Evolutionary conservation across 192 early-diverging fungal species (phyloP).

Genomic region (Gigaspora rosea): DNA sequence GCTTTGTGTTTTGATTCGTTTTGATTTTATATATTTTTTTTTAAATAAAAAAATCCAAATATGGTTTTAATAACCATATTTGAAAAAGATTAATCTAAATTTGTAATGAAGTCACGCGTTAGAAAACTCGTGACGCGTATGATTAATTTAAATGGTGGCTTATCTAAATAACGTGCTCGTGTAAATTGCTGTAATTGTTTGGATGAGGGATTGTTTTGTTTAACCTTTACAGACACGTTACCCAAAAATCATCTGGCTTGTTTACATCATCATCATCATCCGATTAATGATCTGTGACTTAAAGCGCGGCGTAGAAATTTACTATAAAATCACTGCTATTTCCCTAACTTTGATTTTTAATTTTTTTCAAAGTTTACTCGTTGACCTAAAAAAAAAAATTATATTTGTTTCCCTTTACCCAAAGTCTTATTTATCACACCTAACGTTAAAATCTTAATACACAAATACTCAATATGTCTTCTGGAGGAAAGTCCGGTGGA

Average conservation of each 20-base stretch:
- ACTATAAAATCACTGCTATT: slow-evolving; percentile 10
- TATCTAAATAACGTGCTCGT: background rate
- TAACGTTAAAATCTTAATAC: background rate
- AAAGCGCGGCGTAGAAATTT: slow-evolving; percentile 13
- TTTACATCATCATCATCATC: slow-evolving; percentile 1
- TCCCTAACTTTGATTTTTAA: background rate
- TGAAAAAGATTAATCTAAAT: too few species aligned
- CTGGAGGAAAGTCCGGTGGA: slow-evolving; percentile 74
- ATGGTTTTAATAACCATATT: background rate
- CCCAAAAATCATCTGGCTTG: background rate
- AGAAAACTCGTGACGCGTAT: too few species aligned
- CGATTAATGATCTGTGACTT: background rate
- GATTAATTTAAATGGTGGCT: too few species aligned
- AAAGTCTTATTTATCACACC: background rate
- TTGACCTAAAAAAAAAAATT: background rate
- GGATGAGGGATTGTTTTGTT: background rate
- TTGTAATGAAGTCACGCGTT: too few species aligned
- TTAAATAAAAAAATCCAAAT: background rate
- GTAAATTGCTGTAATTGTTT: too few species aligned
- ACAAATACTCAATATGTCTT: slow-evolving; percentile 31
- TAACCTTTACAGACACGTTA: slow-evolving; percentile 15
- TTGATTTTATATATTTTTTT: background rate
- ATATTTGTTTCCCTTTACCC: background rate
- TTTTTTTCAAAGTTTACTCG: background rate
- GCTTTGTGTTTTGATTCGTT: background rate